Percentiles rank a stretch among this genome's conserved stretches.
Conservation (phyloP, 2,329 filamentous ascomycete species). For the Diplodia mutila region DNA sequence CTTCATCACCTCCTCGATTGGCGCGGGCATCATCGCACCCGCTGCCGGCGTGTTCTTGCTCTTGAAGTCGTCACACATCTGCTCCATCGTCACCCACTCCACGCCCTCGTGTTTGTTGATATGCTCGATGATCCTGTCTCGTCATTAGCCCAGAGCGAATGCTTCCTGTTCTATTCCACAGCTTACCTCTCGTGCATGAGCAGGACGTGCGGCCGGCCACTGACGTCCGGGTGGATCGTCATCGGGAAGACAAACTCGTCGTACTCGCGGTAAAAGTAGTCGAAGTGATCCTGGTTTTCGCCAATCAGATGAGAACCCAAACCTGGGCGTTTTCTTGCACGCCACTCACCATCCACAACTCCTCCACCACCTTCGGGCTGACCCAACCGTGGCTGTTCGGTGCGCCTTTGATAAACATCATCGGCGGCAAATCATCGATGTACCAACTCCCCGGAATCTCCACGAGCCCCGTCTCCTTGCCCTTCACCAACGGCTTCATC, state of each 20-base stretch:
- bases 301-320: slow-evolving; percentile 54
- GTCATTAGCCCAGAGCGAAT: slow-evolving; percentile 6
- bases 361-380: slow-evolving; percentile 62
- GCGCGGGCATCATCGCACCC: slow-evolving; percentile 65
- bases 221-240: slow-evolving; percentile 71
- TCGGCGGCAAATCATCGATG: slow-evolving; percentile 62
- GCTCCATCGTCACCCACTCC: slow-evolving; percentile 70
- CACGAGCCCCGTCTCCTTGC: slow-evolving; percentile 64
- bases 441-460: slow-evolving; percentile 71
- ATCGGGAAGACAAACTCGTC: slow-evolving; percentile 79
- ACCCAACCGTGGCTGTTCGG: slow-evolving; percentile 68
- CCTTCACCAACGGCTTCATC: slow-evolving; percentile 68
- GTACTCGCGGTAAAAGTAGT: slow-evolving; percentile 76
- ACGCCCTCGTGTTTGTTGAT: slow-evolving; percentile 67
- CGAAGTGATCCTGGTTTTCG: slow-evolving; percentile 60
- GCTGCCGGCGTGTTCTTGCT: slow-evolving; percentile 61
- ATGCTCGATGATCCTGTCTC: slow-evolving; percentile 63
- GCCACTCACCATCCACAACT: slow-evolving; percentile 57
- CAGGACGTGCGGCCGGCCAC: slow-evolving; percentile 70
- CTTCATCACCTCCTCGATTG: slow-evolving; percentile 57
- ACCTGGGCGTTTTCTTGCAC: slow-evolving; percentile 38
- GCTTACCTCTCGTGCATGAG: slow-evolving; percentile 71
- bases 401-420: slow-evolving; percentile 73
- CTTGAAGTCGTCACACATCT: slow-evolving; percentile 76
- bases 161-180: no score